Evolutionary conservation across 2,329 filamentous ascomycete genomes (phyloP).

Genomic region (Cercospora janseana): DNA sequence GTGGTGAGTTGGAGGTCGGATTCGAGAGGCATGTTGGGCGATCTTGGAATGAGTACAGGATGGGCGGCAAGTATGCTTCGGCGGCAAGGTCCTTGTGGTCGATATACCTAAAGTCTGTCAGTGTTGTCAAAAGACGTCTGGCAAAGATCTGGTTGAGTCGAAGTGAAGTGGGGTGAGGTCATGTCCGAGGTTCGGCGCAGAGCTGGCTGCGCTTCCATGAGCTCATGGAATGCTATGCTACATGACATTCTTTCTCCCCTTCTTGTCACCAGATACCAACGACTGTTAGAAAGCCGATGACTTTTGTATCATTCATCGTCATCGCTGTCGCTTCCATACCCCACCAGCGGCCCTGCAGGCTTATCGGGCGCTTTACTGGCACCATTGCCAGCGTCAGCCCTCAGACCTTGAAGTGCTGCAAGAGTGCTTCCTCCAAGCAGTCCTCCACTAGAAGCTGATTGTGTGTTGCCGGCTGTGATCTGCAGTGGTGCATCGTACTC

Average conservation of each 20-base stretch:
- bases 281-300: too few relatives aligned
- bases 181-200: slow-evolving; percentile 3
- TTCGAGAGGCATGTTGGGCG: slow-evolving; percentile 24
- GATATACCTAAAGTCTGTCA: not conserved
- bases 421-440: slow-evolving; percentile 83
- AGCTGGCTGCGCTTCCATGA: not conserved
- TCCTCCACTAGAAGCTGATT: slow-evolving; percentile 49
- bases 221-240: slow-evolving; percentile 1
- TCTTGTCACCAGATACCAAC: too few relatives aligned
- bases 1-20: slow-evolving; percentile 33
- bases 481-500: slow-evolving; percentile 37
- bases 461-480: slow-evolving; percentile 46
- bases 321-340: slow-evolving; percentile 88
- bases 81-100: not conserved
- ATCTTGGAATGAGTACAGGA: not conserved
- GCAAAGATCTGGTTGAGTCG: not conserved
- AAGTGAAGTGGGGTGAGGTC: not conserved
- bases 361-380: slow-evolving; percentile 54
- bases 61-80: not conserved
- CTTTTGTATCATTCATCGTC: slow-evolving; percentile 63
- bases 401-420: slow-evolving; percentile 66
- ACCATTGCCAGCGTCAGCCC: slow-evolving; percentile 44
- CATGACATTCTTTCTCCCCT: too few relatives aligned
- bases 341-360: slow-evolving; percentile 71
- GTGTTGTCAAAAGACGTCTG: too few relatives aligned